Percentiles rank a stretch among this genome's conserved stretches.
These are phyloP conservation scores for Dendrobium huoshanense DNA, from an alignment of 106 monocot species.

Conservation along the genomic window DNA sequence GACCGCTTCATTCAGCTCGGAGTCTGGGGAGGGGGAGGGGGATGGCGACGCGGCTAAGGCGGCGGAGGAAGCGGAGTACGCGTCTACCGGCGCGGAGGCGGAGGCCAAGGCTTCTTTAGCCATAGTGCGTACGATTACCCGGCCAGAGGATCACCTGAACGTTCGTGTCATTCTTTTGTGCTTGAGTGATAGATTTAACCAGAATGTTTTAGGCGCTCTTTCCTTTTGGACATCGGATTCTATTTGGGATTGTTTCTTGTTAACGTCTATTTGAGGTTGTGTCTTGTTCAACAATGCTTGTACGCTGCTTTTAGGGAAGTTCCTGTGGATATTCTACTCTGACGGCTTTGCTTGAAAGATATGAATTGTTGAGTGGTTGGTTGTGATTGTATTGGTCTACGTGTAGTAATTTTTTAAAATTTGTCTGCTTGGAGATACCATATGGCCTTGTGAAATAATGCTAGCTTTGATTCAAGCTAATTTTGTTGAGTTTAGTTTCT, in stretches of 20 bases:
- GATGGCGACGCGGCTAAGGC: conserved; percentile 10
- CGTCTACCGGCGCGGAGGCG: conserved; percentile 20
- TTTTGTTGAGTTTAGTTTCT: no score
- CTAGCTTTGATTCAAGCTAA: neutral
- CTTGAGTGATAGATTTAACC: neutral
- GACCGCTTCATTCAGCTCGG: conserved; percentile 60
- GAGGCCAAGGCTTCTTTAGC: conserved; percentile 47
- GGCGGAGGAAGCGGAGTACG: conserved; percentile 17
- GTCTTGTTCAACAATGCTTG: neutral
- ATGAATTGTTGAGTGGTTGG: neutral
- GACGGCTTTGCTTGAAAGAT: neutral
- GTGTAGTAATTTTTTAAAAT: neutral
- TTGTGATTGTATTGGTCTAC: neutral
- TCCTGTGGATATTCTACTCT: neutral
- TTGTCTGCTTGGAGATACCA: neutral
- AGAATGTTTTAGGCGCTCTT: neutral
- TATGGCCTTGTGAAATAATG: neutral
- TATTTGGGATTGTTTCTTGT: neutral
- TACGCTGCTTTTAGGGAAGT: neutral
- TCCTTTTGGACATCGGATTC: neutral
- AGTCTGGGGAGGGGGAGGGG: conserved; percentile 7
- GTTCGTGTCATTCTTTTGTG: conserved; percentile 25
- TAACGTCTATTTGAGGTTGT: neutral
- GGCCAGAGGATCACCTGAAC: conserved; percentile 78
- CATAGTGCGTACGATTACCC: conserved; percentile 61